Base-by-base conservation (phyloP, 208 protist genomes). In the Crithidia expoeki region DNA sequence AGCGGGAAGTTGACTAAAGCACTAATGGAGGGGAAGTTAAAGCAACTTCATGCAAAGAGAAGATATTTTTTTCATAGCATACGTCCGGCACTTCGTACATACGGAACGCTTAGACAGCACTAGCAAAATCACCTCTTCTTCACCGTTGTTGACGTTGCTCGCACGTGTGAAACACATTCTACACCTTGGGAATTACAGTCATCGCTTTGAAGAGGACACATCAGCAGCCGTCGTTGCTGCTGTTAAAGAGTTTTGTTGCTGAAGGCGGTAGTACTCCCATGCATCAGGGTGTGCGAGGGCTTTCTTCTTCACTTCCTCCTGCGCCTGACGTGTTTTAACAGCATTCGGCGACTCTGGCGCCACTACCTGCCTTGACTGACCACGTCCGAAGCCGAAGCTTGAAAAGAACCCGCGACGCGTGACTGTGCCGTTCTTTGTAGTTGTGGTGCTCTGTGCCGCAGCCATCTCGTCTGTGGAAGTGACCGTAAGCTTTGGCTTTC, bases 231-330 rank as follows among this genome's bases (percentile, higher is more conserved):
- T 49, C n/a, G 21, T 49, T 42, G 17, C 49, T 36, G 32, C 17
- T 46, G n/a, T 2, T 56, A 30, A n/a, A n/a, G n/a, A n/a, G n/a
- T n/a, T n/a, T 42, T 51, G 49, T 36, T 74, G 40, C 28, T 44
- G 52, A 2, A 40, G 7, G 19, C 9, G 19, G 4, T 67, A 71
- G 57, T 76, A 76, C 34, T 71, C 56, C 12, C 25, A 52, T 30
- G 71, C 71, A 25, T 76, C 71, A 3, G 71, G 71, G 64, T 76
- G 71, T 25, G 49, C n/a, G 14, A 76, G 38, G 6, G 71, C 62
- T 14, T 60, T 60, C 49, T 66, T 58, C 63, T 60, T 64, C 23
- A 57, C 71, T 16, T 50, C 55, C 55, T 51, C 64, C 36, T 50
- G 55, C 34, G 36, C 1, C 34, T 70, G 34, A 14, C 44, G 32